phyloP scores from a whole-genome alignment of 345 rosid species.

The Brassica cretica region DNA sequence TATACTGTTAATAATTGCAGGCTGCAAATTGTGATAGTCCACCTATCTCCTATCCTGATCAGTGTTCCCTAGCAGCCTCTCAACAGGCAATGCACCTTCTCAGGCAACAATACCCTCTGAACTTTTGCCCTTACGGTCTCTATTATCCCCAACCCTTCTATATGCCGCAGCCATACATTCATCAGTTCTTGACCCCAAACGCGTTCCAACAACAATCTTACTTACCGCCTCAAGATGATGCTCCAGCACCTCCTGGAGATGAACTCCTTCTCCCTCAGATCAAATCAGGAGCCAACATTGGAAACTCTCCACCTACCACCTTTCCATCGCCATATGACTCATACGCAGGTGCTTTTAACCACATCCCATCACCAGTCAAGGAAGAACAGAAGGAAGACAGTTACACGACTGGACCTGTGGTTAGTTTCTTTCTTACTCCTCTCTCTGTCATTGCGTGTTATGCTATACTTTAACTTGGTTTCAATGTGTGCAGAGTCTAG shows the following conservation, averaged over 20 bases:
- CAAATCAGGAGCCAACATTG: constrained; percentile 52
- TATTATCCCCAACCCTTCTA: constrained; percentile 64
- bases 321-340: constrained; percentile 36
- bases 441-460: not conserved
- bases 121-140: constrained; percentile 61
- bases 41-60: constrained; percentile 50
- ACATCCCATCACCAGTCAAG: constrained; percentile 15
- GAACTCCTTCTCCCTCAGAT: constrained; percentile 52
- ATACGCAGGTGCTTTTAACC: constrained; percentile 16
- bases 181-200: constrained; percentile 59
- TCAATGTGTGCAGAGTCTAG: constrained; percentile 54
- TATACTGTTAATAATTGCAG: constrained; percentile 42
- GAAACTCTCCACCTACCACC: constrained; percentile 47
- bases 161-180: constrained; percentile 54
- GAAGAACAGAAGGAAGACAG: constrained; percentile 28
- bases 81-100: constrained; percentile 63
- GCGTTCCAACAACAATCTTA: constrained; percentile 70
- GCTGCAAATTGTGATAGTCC: constrained; percentile 49
- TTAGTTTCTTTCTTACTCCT: constrained; percentile 16
- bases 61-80: constrained; percentile 52
- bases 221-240: constrained; percentile 47
- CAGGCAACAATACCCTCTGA: constrained; percentile 71
- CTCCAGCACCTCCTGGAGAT: constrained; percentile 43
- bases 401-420: constrained; percentile 15
- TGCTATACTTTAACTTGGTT: not conserved